Conservation (phyloP, 495 filamentous ascomycete species). For the Annulohypoxylon moriforme region DNA sequence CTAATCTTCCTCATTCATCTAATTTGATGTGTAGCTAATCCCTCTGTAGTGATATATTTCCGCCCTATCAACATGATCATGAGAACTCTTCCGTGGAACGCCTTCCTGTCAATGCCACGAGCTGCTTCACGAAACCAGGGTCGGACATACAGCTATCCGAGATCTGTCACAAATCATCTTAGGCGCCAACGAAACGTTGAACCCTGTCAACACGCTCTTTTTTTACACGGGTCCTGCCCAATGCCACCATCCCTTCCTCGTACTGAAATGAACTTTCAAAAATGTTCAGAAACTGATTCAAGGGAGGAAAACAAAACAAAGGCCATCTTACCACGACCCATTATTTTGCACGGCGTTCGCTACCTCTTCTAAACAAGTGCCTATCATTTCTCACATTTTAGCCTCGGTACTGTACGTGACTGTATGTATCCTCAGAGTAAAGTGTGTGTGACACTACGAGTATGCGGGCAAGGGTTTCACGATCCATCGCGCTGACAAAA, state of each 20-base stretch:
- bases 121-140: constrained; percentile 12
- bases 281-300: constrained; percentile 22
- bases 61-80: constrained; percentile 4
- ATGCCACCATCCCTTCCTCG: constrained; percentile 35
- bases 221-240: constrained; percentile 30
- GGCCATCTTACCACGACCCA: not conserved
- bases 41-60: constrained; percentile 8
- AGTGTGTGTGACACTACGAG: constrained; percentile 6
- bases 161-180: constrained; percentile 46
- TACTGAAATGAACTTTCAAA: constrained; percentile 15
- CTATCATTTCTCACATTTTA: constrained; percentile 31
- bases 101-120: constrained; percentile 29
- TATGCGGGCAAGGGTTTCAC: constrained; percentile 15
- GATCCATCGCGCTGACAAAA: constrained; percentile 23
- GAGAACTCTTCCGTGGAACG: not conserved
- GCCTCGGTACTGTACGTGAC: constrained; percentile 24
- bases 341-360: constrained; percentile 25
- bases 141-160: constrained; percentile 32
- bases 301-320: constrained; percentile 25
- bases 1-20: not conserved
- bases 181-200: constrained; percentile 39
- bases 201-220: constrained; percentile 40
- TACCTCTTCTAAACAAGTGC: constrained; percentile 36
- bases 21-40: not conserved
- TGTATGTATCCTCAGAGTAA: constrained; percentile 1